Conservation (phyloP, 2,329 filamentous ascomycete species). For the Epichloe gansuensis region DNA sequence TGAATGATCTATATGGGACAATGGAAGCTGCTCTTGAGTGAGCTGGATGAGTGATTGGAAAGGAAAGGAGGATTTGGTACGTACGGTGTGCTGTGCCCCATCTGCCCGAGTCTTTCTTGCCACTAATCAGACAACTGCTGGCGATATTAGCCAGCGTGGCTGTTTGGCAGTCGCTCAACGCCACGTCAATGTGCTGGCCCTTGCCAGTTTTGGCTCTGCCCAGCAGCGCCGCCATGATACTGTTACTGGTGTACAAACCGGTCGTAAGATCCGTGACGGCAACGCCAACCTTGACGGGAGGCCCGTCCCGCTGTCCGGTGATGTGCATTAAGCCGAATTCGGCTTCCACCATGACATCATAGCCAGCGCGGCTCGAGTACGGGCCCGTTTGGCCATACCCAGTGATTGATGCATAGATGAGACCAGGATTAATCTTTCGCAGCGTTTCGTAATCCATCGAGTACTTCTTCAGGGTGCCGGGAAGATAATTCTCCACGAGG, state of each 20-base stretch:
- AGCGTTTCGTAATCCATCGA: constrained; percentile 77
- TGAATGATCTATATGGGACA: constrained; percentile 83
- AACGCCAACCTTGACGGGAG: constrained; percentile 93
- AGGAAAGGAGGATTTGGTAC: constrained; percentile 11
- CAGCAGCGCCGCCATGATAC: constrained; percentile 88
- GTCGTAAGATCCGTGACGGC: constrained; percentile 95
- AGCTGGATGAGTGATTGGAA: neutral
- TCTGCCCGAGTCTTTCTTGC: constrained; percentile 72
- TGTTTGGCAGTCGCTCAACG: constrained; percentile 87
- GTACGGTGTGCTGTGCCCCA: constrained; percentile 95
- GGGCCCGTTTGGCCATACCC: constrained; percentile 95
- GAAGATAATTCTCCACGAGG: constrained; percentile 93
- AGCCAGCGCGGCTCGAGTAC: constrained; percentile 76
- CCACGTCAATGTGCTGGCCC: constrained; percentile 87
- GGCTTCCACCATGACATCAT: constrained; percentile 99
- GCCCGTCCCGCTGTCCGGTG: constrained; percentile 75
- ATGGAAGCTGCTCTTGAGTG: constrained; percentile 60
- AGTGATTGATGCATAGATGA: constrained; percentile 94
- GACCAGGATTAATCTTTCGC: constrained; percentile 64
- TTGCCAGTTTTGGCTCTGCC: constrained; percentile 58
- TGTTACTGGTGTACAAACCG: constrained; percentile 87
- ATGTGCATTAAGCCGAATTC: constrained; percentile 99
- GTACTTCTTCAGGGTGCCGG: constrained; percentile 82
- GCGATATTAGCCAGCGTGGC: constrained; percentile 93
- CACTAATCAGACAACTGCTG: constrained; percentile 79